Percentiles rank a stretch among this genome's conserved stretches.
Conservation (phyloP, 2,329 filamentous ascomycete genomes). For the Paraphoma chrysanthemicola region DNA sequence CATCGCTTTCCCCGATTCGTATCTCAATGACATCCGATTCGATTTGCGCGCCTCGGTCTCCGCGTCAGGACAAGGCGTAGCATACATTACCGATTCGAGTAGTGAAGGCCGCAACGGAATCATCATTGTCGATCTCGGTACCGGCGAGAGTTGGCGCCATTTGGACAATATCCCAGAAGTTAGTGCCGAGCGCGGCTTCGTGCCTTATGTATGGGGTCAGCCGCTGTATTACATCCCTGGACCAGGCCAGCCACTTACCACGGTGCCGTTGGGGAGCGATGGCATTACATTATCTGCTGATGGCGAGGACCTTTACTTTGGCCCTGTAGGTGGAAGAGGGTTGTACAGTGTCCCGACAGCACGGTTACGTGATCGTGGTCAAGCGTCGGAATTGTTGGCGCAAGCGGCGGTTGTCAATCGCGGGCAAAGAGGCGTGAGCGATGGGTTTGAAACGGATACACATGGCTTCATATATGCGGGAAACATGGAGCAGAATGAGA, state of each 20-base stretch:
- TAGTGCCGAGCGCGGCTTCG: slow-evolving; percentile 53
- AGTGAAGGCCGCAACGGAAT: slow-evolving; percentile 57
- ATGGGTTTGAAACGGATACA: slow-evolving; percentile 61
- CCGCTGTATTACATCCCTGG: slow-evolving; percentile 53
- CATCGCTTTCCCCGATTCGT: slow-evolving; percentile 57
- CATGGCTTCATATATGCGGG: slow-evolving; percentile 59
- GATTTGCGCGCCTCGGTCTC: slow-evolving; percentile 55
- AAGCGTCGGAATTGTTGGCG: slow-evolving; percentile 52
- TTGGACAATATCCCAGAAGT: slow-evolving; percentile 53
- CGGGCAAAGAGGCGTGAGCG: slow-evolving; percentile 58
- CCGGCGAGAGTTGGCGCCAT: slow-evolving; percentile 59
- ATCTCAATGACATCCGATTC: slow-evolving; percentile 63
- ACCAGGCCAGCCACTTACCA: slow-evolving; percentile 45
- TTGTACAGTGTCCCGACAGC: slow-evolving; percentile 56
- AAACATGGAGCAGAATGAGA: slow-evolving; percentile 55
- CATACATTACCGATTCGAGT: slow-evolving; percentile 62
- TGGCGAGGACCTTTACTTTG: slow-evolving; percentile 56
- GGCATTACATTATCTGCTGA: slow-evolving; percentile 60
- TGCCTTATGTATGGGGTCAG: slow-evolving; percentile 58
- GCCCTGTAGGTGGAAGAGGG: slow-evolving; percentile 52
- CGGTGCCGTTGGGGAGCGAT: slow-evolving; percentile 56
- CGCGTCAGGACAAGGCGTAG: slow-evolving; percentile 54
- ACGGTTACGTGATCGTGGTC: slow-evolving; percentile 49
- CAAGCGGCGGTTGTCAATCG: slow-evolving; percentile 52
- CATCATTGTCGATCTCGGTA: slow-evolving; percentile 58